Conservation (phyloP, 441 rosid genomes). For the Aquilaria agallochum region DNA sequence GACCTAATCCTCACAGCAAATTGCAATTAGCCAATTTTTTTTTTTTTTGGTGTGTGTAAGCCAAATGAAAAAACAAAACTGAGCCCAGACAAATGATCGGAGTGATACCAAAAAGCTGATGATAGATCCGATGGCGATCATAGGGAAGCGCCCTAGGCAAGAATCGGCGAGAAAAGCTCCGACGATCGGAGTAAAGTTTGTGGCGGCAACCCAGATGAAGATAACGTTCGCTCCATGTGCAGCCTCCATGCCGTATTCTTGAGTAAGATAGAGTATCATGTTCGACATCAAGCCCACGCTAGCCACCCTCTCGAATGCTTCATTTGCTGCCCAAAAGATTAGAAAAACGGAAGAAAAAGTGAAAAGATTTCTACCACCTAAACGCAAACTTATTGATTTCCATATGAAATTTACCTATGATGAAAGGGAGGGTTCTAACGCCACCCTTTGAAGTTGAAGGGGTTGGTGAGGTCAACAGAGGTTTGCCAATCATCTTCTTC, state of each 20-base stretch:
- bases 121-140: conserved; percentile 48
- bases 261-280: conserved; percentile 57
- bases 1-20: no score
- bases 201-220: conserved; percentile 56
- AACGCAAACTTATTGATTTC: background rate
- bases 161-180: conserved; percentile 76
- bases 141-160: conserved; percentile 47
- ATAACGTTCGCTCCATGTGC: conserved; percentile 38
- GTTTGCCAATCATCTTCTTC: conserved; percentile 19
- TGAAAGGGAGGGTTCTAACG: conserved; percentile 46
- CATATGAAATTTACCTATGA: conserved; percentile 39
- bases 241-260: conserved; percentile 47
- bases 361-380: background rate
- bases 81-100: no score
- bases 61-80: background rate
- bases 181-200: conserved; percentile 47
- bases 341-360: background rate
- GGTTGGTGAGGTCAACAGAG: conserved; percentile 18
- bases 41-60: background rate
- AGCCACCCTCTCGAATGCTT: conserved; percentile 66
- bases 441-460: conserved; percentile 29
- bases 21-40: background rate
- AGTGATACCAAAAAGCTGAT: conserved; percentile 39
- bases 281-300: conserved; percentile 45
- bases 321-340: conserved; percentile 30